A percentile compares a stretch with the other conserved stretches of the same genome.
These are phyloP conservation scores for Cinnamomum chago DNA, from an alignment of 164 flowering plant species.

Conservation along the genomic window DNA sequence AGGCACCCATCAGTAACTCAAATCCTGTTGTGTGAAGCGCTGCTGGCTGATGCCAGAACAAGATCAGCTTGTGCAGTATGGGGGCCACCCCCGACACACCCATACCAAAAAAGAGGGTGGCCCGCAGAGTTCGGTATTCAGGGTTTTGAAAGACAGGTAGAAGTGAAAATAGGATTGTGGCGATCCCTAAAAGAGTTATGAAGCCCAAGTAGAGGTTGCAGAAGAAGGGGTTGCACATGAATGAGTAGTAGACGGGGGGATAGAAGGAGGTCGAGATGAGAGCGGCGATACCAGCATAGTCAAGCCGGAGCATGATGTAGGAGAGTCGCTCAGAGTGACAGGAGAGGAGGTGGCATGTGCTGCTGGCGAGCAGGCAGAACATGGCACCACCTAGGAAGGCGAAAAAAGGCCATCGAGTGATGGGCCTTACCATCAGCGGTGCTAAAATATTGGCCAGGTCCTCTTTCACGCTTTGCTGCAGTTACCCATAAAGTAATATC, in stretches of 20 bases:
- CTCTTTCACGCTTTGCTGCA: constrained; percentile 66
- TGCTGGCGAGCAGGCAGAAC: constrained; percentile 93
- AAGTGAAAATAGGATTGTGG: constrained; percentile 64
- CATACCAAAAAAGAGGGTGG: constrained; percentile 82
- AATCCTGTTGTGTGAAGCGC: constrained; percentile 84
- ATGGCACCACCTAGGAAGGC: constrained; percentile 95
- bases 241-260: constrained; percentile 94
- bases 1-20: constrained; percentile 78
- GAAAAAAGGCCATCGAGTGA: constrained; percentile 95
- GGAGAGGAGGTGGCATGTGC: constrained; percentile 87
- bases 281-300: constrained; percentile 93
- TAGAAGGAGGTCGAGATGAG: constrained; percentile 89
- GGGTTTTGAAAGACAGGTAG: constrained; percentile 81
- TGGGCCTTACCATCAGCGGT: constrained; percentile 63
- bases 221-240: constrained; percentile 92
- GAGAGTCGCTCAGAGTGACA: constrained; percentile 85
- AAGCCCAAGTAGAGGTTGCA: constrained; percentile 82
- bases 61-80: constrained; percentile 72
- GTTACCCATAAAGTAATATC: neutral
- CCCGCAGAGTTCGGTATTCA: constrained; percentile 61
- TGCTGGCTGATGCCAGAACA: constrained; percentile 71
- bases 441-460: constrained; percentile 72
- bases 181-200: constrained; percentile 74
- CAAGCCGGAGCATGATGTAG: constrained; percentile 88
- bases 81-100: constrained; percentile 85